Conservation (phyloP, 306 rosid genomes). For the Fragaria nilgerrensis region DNA sequence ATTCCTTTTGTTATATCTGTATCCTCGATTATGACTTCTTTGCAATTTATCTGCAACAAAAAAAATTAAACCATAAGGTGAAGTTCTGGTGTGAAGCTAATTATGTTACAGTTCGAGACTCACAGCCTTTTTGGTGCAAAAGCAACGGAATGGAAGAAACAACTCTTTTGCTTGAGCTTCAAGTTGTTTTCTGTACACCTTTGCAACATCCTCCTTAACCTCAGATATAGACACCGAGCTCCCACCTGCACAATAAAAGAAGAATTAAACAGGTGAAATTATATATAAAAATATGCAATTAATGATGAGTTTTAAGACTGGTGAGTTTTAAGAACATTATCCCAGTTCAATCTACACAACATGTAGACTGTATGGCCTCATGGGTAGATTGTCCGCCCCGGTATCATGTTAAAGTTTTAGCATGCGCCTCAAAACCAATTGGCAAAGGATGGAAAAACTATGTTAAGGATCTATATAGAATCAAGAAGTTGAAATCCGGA, state of each 20-base stretch:
- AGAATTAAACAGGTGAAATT: not conserved
- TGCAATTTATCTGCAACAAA: constrained; percentile 60
- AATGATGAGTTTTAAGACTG: not conserved
- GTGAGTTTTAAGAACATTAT: not conserved
- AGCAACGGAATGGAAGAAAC: constrained; percentile 77
- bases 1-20: constrained; percentile 58
- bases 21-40: constrained; percentile 64
- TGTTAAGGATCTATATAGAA: not conserved
- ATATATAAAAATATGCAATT: not conserved
- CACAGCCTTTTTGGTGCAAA: constrained; percentile 74
- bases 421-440: not conserved
- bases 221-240: constrained; percentile 31
- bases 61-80: not conserved
- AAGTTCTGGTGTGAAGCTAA: not conserved
- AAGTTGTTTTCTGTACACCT: constrained; percentile 47
- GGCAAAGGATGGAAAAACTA: not conserved
- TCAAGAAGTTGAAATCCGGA: not conserved
- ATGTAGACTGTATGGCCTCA: not conserved
- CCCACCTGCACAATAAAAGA: constrained; percentile 42
- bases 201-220: constrained; percentile 42
- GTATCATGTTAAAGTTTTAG: not conserved
- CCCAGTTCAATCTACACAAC: not conserved
- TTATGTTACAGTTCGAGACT: constrained; percentile 13
- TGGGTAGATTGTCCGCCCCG: not conserved
- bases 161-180: constrained; percentile 61